Base-by-base conservation (phyloP, 2,329 filamentous ascomycete genomes). In the Juglanconis juglandina region DNA sequence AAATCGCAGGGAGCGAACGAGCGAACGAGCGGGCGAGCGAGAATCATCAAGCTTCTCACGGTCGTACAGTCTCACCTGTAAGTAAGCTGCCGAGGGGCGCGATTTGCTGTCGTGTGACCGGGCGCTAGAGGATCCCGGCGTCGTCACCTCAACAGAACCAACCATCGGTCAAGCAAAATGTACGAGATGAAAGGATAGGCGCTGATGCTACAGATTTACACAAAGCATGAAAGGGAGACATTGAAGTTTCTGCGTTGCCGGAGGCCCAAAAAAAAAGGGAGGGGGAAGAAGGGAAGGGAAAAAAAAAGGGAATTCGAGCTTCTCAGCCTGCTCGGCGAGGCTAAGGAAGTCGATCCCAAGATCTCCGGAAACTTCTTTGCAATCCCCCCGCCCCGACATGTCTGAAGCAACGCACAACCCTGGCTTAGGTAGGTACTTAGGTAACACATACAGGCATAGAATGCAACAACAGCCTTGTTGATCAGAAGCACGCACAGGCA, bases 21-120 rank as follows among this genome's bases (percentile, higher is more conserved):
- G 24, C 24, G 24, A 24, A 2, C 24, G 24, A 24, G 24, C 24
- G 24, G 24, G 24, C 24, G 1, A 1, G 24, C 24, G 24, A 24
- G 24, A 24, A 24, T 24, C 33, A 47, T 34, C 42, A 48, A 47
- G n/a, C 35, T 46, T 47, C 33, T 30, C 11, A 37, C 24, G 10
- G 55, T 58, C 35, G 32, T 24, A 61, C 55, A 48, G 59, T 61
- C 54, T 61, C 59, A 58, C 50, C 46, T 51, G 44, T 44, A 52
- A n/a, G 30, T 14, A 34, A 51, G 46, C 13, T 30, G 33, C 33
- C 49, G 34, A 32, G 24, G 24, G 24, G 24, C 24, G 24, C 24
- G 49, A 41, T 41, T 41, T 41, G 8, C 37, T 52, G 30, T n/a
- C 34, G 49, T 30, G n/a, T 39, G 34, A 52, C 49, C 34, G n/a